phyloP scores from a whole-genome alignment of 345 rosid genomes.

The Acer yangbiense region DNA sequence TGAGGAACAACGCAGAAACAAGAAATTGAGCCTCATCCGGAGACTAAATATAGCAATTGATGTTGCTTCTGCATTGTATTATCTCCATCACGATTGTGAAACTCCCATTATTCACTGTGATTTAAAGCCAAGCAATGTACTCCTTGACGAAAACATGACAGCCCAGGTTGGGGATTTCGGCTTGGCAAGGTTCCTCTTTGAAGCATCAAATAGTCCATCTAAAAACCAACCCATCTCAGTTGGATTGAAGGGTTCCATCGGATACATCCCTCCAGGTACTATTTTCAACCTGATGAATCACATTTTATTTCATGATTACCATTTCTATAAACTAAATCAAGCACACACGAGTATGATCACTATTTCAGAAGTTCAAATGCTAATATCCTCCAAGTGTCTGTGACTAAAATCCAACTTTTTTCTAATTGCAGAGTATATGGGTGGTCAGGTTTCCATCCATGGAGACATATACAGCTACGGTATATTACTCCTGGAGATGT shows the following conservation, averaged over 20 bases:
- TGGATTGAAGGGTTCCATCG: slow-evolving; percentile 29
- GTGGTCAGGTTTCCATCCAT: slow-evolving; percentile 9
- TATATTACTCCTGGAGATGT: slow-evolving; percentile 34
- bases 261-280: slow-evolving; percentile 34
- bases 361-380: background rate
- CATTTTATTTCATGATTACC: no score
- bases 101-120: slow-evolving; percentile 34
- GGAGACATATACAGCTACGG: slow-evolving; percentile 38
- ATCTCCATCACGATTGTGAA: slow-evolving; percentile 34
- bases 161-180: slow-evolving; percentile 40
- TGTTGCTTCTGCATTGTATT: slow-evolving; percentile 31
- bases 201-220: slow-evolving; percentile 5
- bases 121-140: slow-evolving; percentile 40
- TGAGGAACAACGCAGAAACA: background rate
- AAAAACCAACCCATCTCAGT: slow-evolving; percentile 13
- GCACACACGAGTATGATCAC: background rate
- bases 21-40: slow-evolving; percentile 17
- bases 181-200: slow-evolving; percentile 25
- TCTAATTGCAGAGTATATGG: slow-evolving; percentile 24
- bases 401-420: background rate
- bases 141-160: slow-evolving; percentile 29
- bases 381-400: background rate
- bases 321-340: background rate
- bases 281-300: no score
- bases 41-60: slow-evolving; percentile 33